phyloP scores from a whole-genome alignment of 2,329 filamentous ascomycete genomes.

The Alternaria infectoria region DNA sequence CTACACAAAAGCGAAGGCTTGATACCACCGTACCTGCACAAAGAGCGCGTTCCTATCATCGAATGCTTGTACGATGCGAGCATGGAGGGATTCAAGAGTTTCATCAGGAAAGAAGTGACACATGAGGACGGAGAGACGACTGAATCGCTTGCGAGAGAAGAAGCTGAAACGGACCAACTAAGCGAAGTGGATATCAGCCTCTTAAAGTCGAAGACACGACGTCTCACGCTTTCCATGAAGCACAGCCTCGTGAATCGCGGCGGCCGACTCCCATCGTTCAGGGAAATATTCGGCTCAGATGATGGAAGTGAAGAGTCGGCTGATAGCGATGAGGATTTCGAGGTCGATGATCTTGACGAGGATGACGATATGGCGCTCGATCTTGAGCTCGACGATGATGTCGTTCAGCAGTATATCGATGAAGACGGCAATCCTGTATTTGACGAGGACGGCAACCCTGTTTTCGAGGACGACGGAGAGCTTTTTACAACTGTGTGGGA shows the following conservation, averaged over 20 bases:
- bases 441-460: conserved; percentile 8
- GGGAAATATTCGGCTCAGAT: not conserved
- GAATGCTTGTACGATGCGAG: conserved; percentile 38
- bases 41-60: conserved; percentile 31
- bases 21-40: conserved; percentile 43
- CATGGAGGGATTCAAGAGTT: conserved; percentile 54
- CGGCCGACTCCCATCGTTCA: not conserved
- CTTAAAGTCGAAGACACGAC: conserved; percentile 16
- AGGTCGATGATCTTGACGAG: conserved; percentile 9
- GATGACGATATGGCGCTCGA: conserved; percentile 19
- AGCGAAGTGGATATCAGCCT: conserved; percentile 17
- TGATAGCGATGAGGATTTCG: not conserved
- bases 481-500: conserved; percentile 13
- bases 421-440: not conserved
- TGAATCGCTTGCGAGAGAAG: not conserved
- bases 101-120: conserved; percentile 9
- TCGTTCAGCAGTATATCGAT: not conserved
- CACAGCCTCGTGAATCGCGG: conserved; percentile 10
- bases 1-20: conserved; percentile 24
- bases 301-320: not conserved
- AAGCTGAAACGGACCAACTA: conserved; percentile 36
- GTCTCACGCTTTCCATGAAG: conserved; percentile 14
- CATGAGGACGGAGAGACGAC: not conserved
- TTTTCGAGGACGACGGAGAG: conserved; percentile 15
- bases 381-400: conserved; percentile 14